These are phyloP conservation scores for button mushroom (Agaricus bisporus) DNA, from an alignment of 768 basidiomycete species.

Conservation along the genomic window DNA sequence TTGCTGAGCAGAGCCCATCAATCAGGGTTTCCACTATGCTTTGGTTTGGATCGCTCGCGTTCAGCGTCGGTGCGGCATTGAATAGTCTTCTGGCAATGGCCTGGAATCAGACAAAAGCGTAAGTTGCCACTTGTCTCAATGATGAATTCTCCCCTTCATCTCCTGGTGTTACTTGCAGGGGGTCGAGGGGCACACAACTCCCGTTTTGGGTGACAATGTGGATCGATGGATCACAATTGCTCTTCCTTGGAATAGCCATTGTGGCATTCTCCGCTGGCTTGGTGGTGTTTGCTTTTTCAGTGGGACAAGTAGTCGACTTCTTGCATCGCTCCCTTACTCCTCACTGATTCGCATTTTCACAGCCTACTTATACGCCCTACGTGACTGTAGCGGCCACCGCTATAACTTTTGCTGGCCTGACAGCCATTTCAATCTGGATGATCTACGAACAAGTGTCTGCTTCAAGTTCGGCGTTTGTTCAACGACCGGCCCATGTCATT, in stretches of 20 bases:
- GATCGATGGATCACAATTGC: slow-evolving; percentile 1
- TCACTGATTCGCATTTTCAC: neutral
- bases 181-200: slow-evolving; percentile 2
- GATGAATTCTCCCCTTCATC: neutral
- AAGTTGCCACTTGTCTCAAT: slow-evolving; percentile 3
- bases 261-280: slow-evolving; percentile 5
- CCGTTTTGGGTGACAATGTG: slow-evolving; percentile 9
- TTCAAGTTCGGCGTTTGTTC: neutral
- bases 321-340: neutral
- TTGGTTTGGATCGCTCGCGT: slow-evolving; percentile 19
- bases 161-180: neutral
- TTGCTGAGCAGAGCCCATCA: neutral
- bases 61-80: slow-evolving; percentile 21
- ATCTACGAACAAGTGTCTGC: slow-evolving; percentile 1
- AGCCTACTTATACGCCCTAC: slow-evolving; percentile 2
- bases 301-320: neutral
- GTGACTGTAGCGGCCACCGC: slow-evolving; percentile 4
- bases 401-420: slow-evolving; percentile 3
- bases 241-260: slow-evolving; percentile 7
- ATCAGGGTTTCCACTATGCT: slow-evolving; percentile 18
- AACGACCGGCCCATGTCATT: neutral
- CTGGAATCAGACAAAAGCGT: slow-evolving; percentile 22
- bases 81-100: slow-evolving; percentile 18
- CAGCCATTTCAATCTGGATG: slow-evolving; percentile 1
- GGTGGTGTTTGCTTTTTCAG: slow-evolving; percentile 3